Evolutionary conservation across 2,329 filamentous ascomycete species (phyloP), one percentile per base, ranked within the genome.

Genomic region (Xylariaceae sp.): DNA sequence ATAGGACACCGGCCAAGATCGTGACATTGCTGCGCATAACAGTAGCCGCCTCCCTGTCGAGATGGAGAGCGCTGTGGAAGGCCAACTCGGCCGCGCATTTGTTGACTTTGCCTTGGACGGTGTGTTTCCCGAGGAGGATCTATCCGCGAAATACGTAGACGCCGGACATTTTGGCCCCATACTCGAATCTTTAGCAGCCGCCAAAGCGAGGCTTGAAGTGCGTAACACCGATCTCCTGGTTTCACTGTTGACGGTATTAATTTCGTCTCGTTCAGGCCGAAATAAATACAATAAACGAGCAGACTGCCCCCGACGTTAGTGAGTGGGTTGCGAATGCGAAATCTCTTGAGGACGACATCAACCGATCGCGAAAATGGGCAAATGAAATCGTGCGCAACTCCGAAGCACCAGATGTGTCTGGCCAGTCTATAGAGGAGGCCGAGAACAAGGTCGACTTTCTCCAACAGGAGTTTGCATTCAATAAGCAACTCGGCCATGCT

Each of bases 241-340:
- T 47, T 37, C 13, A 15, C 7, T 18, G 3, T 49, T 42, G 34
- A 4, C 15, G 3, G 49, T 18, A 51, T 52, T 66, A 52, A 67
- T 56, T 30, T 37, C 56, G 15, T 17, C 58, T 37, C 51, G 17
- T 18, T 9, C 58, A 89, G 86, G 75, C 81, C 61, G 87, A 95
- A 68, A 88, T 97, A 60, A 88, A 87, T 64, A 74, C 78, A 18
- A 84, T 94, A 62, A 95, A 92, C 74, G 83, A 86, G 70, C 86
- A 91, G 65, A 88, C 86, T 15, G 88, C 87, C 58, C 83, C 87
- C 45, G 88, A 95, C 69, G 88, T 96, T 54, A 88, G 91, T 70
- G 83, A 87, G 55, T 97, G 93, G 93, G 89, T 95, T 58, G 77
- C 81, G 55, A 90, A 94, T 73, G 91, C 92, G 52, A 90, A 90